Percentiles rank a stretch among this genome's conserved stretches.
phyloP scores from a whole-genome alignment of 1,284 basidiomycete genomes.

The Sanghuangporus baumii region DNA sequence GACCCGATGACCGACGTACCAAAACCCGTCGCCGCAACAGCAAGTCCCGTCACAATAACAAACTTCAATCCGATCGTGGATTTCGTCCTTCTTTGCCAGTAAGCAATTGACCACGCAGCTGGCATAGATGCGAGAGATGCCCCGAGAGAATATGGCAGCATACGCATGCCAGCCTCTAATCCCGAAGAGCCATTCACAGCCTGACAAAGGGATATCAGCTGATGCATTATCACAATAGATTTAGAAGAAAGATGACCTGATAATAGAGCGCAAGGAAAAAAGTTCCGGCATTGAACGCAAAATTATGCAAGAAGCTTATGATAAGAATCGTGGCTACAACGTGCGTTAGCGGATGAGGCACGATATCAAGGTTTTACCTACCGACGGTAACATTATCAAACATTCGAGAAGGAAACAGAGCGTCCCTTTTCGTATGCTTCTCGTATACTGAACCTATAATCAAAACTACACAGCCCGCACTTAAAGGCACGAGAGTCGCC shows the following conservation, averaged over 20 bases:
- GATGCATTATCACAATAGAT: neutral
- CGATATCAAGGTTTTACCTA: slow-evolving; percentile 28
- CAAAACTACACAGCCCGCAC: slow-evolving; percentile 48
- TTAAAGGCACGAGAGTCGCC: slow-evolving; percentile 55
- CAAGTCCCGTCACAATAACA: slow-evolving; percentile 56
- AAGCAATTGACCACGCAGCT: slow-evolving; percentile 68
- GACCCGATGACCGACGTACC: slow-evolving; percentile 39
- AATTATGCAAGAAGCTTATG: slow-evolving; percentile 71
- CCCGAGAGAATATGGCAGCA: slow-evolving; percentile 77
- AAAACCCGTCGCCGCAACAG: slow-evolving; percentile 62
- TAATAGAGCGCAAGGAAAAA: slow-evolving; percentile 77
- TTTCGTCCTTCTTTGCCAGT: slow-evolving; percentile 48
- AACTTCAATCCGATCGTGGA: slow-evolving; percentile 59
- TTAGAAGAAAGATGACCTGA: slow-evolving; percentile 44
- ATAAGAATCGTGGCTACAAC: slow-evolving; percentile 54
- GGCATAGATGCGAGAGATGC: slow-evolving; percentile 77
- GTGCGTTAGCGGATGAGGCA: slow-evolving; percentile 20
- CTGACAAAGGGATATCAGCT: slow-evolving; percentile 33
- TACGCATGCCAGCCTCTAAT: slow-evolving; percentile 60
- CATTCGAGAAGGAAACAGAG: slow-evolving; percentile 60
- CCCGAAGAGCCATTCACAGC: slow-evolving; percentile 61
- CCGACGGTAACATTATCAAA: slow-evolving; percentile 57
- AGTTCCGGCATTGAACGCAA: slow-evolving; percentile 75
- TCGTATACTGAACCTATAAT: slow-evolving; percentile 60
- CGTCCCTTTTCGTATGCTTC: slow-evolving; percentile 54